A percentile compares a stretch with the other conserved stretches of the same genome.
Conservation (phyloP, 2,329 filamentous ascomycete species). For the Arthrobotrys entomopaga region DNA sequence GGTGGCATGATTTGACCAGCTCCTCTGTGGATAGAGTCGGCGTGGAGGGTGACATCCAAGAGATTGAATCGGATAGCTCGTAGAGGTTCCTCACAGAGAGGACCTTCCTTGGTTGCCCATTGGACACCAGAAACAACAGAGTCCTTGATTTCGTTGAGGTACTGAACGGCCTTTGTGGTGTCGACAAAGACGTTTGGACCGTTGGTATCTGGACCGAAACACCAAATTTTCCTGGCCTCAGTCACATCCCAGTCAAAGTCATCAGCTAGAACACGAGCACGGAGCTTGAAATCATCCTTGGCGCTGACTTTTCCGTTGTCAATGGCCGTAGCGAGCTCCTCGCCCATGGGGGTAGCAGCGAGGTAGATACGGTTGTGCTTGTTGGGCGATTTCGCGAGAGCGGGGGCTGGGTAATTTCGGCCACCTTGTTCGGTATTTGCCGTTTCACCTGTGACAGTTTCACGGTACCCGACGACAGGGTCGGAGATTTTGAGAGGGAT, state of each 20-base stretch:
- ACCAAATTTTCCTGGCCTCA: slow-evolving; percentile 99
- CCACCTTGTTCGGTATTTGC: slow-evolving; percentile 69
- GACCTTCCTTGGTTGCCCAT: slow-evolving; percentile 98
- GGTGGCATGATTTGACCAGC: slow-evolving; percentile 99
- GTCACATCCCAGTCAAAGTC: slow-evolving; percentile 99
- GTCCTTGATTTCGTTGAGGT: slow-evolving; percentile 99
- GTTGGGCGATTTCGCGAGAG: slow-evolving; percentile 99
- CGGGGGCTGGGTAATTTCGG: slow-evolving; percentile 63
- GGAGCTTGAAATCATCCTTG: slow-evolving; percentile 98
- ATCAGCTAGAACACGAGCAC: slow-evolving; percentile 94
- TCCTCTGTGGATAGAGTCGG: slow-evolving; percentile 99
- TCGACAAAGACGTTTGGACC: slow-evolving; percentile 98
- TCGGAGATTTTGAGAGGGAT: slow-evolving; percentile 97
- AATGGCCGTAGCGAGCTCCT: slow-evolving; percentile 91
- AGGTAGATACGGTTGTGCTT: slow-evolving; percentile 99
- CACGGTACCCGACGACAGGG: slow-evolving; percentile 98
- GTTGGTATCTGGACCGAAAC: slow-evolving; percentile 92
- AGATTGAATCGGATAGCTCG: slow-evolving; percentile 97
- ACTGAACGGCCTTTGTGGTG: slow-evolving; percentile 99
- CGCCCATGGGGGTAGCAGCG: slow-evolving; percentile 85
- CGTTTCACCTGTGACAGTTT: slow-evolving; percentile 85
- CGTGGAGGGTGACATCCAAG: slow-evolving; percentile 98
- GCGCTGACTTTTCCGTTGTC: slow-evolving; percentile 90
- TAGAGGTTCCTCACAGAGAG: slow-evolving; percentile 98
- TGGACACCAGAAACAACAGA: slow-evolving; percentile 99